Conservation (phyloP, 805 yeast genomes). For the Clavispora santaluciae region DNA sequence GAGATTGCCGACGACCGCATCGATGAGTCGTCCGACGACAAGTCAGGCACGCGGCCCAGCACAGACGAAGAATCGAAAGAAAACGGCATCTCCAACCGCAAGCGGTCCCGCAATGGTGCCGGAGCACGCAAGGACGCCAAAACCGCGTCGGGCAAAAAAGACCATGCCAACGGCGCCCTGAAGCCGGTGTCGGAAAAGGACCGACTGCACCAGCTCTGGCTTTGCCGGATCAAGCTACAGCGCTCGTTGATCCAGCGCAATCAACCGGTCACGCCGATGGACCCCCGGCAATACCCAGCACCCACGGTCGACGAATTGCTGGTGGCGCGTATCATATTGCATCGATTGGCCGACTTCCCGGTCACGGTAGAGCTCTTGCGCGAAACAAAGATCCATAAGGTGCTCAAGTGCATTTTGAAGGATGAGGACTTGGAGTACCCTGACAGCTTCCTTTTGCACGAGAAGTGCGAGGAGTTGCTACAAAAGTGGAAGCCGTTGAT, state of each 20-base stretch:
- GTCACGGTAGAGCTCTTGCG: conserved; percentile 37
- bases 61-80: neutral
- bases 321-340: conserved; percentile 35
- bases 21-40: neutral
- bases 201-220: conserved; percentile 42
- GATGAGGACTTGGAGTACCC: conserved; percentile 37
- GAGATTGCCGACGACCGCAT: neutral
- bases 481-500: conserved; percentile 38
- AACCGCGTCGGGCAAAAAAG: neutral
- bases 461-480: conserved; percentile 38
- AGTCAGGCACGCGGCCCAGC: neutral
- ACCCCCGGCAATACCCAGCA: conserved; percentile 28
- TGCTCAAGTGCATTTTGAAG: conserved; percentile 43
- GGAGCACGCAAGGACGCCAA: neutral
- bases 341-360: conserved; percentile 40
- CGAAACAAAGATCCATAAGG: conserved; percentile 48
- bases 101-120: neutral
- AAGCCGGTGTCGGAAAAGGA: conserved; percentile 32
- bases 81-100: neutral
- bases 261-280: conserved; percentile 35
- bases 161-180: conserved; percentile 5
- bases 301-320: conserved; percentile 43
- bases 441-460: conserved; percentile 43
- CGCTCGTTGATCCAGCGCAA: conserved; percentile 44
- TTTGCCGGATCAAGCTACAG: conserved; percentile 46